Evolutionary conservation across 75 land plant species (phyloP), one percentile per base, ranked within the genome.

Genomic region (Ceratopteris richardii): DNA sequence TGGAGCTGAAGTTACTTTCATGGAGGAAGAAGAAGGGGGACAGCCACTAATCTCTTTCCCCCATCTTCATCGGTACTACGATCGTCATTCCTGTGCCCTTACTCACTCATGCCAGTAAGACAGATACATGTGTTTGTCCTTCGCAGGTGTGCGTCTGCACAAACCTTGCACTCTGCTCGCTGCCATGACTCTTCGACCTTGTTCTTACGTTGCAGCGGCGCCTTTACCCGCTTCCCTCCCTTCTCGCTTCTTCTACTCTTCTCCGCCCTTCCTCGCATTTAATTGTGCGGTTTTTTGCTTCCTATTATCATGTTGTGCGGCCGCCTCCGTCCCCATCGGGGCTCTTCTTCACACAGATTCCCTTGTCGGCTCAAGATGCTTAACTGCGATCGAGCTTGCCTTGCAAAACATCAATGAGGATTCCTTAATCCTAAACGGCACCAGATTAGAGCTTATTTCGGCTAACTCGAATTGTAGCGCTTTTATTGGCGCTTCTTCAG

Each of bases 401-500:
- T 56, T 65, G 54, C 42, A 47, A 28, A 59, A 70, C 39, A 63
- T 75, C 25, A 75, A 75, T 61, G 29, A 47, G 44, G 26, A 68
- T 54, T 56, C 78, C 26, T 50, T 27, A 6, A 1, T 75, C 31
- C 62, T 75, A 18, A 33, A 58, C n/a, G 53, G 51, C 26, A 60
- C 64, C 41, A 58, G 51, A 36, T 48, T 75, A 23, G 69, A 58
- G 42, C 31, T 75, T 47, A 46, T 58, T 19, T 52, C 60, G 36
- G 54, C 52, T 31, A 66, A 70, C 28, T 64, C 78, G 51, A 70
- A 75, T 44, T 75, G 78, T 62, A 75, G 69, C 40, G 78, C 64
- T 1, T 65, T 65, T 44, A 67, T 64, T 31, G 74, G 69, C 25
- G 78, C 74, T 50, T 57, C 60, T 40, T 53, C 78, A 27, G 78